phyloP scores from a whole-genome alignment of 2,329 filamentous ascomycete species.

The Penicillium fuscoglaucum region DNA sequence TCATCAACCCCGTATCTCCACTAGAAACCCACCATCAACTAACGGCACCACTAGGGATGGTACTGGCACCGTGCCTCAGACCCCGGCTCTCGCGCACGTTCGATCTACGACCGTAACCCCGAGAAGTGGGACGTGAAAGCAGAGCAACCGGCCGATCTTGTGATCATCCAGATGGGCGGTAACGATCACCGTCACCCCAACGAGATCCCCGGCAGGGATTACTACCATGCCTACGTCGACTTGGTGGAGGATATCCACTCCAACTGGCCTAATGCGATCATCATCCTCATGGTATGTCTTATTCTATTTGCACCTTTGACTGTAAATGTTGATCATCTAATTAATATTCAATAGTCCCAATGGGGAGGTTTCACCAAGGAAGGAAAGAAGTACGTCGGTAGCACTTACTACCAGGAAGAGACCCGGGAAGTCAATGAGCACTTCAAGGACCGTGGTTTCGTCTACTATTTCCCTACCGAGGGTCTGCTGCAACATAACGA shows the following conservation, averaged over 20 bases:
- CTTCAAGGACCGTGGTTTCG: constrained; percentile 54
- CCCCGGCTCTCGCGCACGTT: constrained; percentile 49
- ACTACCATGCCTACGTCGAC: constrained; percentile 43
- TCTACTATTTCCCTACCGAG: constrained; percentile 63
- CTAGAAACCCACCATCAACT: not conserved
- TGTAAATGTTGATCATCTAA: not conserved
- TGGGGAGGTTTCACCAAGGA: constrained; percentile 56
- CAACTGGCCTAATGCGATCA: constrained; percentile 44
- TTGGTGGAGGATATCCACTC: constrained; percentile 45
- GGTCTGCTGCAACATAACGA: constrained; percentile 64
- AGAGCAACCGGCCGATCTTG: constrained; percentile 40
- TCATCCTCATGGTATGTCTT: constrained; percentile 41
- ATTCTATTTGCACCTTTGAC: not conserved
- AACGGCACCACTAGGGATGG: constrained; percentile 38
- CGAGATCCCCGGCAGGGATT: constrained; percentile 42
- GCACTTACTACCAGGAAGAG: constrained; percentile 51
- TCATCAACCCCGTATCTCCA: not conserved
- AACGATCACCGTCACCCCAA: constrained; percentile 49
- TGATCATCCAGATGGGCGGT: constrained; percentile 50
- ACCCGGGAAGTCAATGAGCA: constrained; percentile 54
- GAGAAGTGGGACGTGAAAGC: constrained; percentile 32
- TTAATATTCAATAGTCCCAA: constrained; percentile 44
- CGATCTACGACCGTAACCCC: constrained; percentile 43
- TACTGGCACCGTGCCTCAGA: constrained; percentile 62
- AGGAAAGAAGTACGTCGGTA: constrained; percentile 54